Evolutionary conservation across 2,329 filamentous ascomycete genomes (phyloP).

Genomic region (Penicillium brevicompactum): DNA sequence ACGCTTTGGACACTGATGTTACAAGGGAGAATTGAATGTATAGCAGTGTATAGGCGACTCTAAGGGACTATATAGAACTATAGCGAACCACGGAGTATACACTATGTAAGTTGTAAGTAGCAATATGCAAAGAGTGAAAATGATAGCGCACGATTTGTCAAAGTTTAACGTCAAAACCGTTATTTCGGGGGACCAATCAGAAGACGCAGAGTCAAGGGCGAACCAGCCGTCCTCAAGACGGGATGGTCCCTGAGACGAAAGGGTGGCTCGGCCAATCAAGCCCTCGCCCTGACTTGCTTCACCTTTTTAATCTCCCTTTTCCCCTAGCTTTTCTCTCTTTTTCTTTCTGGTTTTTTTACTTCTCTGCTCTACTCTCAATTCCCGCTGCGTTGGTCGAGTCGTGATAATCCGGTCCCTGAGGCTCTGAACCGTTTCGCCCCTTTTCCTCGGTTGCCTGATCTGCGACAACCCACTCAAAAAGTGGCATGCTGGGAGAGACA

Average conservation of each 20-base stretch:
- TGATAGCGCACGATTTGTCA: too few species aligned
- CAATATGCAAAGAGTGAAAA: too few species aligned
- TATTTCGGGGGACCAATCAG: slow-evolving; percentile 1
- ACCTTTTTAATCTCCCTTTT: slow-evolving; percentile 3
- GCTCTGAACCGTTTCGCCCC: slow-evolving; percentile 8
- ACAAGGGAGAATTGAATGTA: neutral
- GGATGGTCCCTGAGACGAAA: slow-evolving; percentile 1
- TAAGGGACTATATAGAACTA: neutral
- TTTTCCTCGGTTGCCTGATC: slow-evolving; percentile 10
- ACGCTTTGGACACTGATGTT: neutral
- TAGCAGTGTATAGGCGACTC: too few species aligned
- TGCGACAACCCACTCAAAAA: slow-evolving; percentile 3
- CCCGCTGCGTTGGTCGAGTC: neutral
- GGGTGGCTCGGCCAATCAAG: slow-evolving; percentile 13
- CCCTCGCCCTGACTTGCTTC: slow-evolving; percentile 10
- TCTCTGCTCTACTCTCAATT: neutral
- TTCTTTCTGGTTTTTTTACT: neutral
- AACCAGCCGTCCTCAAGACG: neutral
- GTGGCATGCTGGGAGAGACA: slow-evolving; percentile 1
- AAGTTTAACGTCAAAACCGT: neutral
- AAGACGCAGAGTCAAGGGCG: neutral
- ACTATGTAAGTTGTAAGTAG: too few species aligned
- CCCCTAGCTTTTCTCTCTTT: neutral
- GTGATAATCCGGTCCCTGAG: neutral
- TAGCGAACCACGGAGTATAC: neutral